Evolutionary conservation across 108 stramenopile species (phyloP).

Genomic region (Fragilaria crotonensis): DNA sequence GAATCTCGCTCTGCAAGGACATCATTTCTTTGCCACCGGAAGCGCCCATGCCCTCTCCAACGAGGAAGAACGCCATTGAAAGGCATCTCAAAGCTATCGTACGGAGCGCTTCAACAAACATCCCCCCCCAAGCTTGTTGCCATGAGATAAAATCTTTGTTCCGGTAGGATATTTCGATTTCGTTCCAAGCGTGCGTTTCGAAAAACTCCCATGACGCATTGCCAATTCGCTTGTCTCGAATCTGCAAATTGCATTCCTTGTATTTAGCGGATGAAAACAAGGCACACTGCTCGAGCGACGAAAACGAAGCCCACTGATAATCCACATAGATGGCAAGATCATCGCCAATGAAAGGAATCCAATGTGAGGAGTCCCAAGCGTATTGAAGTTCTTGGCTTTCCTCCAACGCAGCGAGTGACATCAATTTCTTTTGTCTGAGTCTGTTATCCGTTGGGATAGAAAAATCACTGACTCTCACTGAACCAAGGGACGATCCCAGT

Average conservation of each 20-base stretch:
- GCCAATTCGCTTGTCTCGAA: background rate
- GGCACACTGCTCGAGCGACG: slow-evolving; percentile 55
- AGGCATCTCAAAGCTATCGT: slow-evolving; percentile 43
- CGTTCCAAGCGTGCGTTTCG: slow-evolving; percentile 19
- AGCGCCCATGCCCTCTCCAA: slow-evolving; percentile 12
- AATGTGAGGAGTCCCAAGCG: slow-evolving; percentile 12
- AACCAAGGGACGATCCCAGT: slow-evolving; percentile 27
- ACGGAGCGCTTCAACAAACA: slow-evolving; percentile 63
- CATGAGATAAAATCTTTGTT: slow-evolving; percentile 44
- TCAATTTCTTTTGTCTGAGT: background rate
- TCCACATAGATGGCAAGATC: slow-evolving; percentile 51
- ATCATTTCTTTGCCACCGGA: background rate
- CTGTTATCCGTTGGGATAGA: slow-evolving; percentile 16
- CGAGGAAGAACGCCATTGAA: slow-evolving; percentile 36
- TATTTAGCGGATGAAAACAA: background rate
- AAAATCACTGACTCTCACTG: slow-evolving; percentile 19
- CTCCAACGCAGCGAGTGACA: slow-evolving; percentile 32
- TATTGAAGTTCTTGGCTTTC: slow-evolving; percentile 40
- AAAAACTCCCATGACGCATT: background rate
- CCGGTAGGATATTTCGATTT: slow-evolving; percentile 34
- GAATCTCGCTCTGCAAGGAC: slow-evolving; percentile 40
- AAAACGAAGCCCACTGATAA: slow-evolving; percentile 56
- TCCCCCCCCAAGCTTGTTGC: slow-evolving; percentile 80
- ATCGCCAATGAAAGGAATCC: slow-evolving; percentile 45
- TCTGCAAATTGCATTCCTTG: background rate